These are phyloP conservation scores for Hypoxylon sp. DNA, from an alignment of 2,329 filamentous ascomycete genomes.

Conservation along the genomic window DNA sequence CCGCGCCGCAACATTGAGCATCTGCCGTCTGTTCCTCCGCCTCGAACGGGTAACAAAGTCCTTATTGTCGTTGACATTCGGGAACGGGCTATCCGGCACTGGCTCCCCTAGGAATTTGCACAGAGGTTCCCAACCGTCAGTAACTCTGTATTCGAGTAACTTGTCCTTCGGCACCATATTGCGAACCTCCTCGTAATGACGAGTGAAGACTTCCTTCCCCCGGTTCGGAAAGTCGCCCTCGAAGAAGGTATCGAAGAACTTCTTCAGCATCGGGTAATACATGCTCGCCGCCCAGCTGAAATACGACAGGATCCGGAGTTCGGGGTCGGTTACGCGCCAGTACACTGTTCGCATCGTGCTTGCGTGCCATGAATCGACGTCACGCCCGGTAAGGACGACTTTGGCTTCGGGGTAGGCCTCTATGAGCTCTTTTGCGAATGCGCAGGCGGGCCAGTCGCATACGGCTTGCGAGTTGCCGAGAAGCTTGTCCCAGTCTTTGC, in stretches of 20 bases:
- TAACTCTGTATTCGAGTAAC: slow-evolving; percentile 54
- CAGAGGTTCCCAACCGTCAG: slow-evolving; percentile 57
- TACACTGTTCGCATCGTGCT: slow-evolving; percentile 77
- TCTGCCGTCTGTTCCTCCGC: slow-evolving; percentile 62
- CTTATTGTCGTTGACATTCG: slow-evolving; percentile 64
- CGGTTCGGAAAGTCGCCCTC: slow-evolving; percentile 75
- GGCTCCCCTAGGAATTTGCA: slow-evolving; percentile 56
- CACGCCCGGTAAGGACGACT: slow-evolving; percentile 76
- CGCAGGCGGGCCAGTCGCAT: slow-evolving; percentile 77
- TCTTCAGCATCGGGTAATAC: slow-evolving; percentile 78
- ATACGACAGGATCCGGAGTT: slow-evolving; percentile 69
- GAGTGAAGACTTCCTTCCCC: slow-evolving; percentile 73
- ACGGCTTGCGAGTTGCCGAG: slow-evolving; percentile 77
- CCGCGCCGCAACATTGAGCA: slow-evolving; percentile 60
- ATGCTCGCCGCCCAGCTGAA: slow-evolving; percentile 76
- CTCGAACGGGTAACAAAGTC: slow-evolving; percentile 64
- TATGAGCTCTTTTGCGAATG: slow-evolving; percentile 78
- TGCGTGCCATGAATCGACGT: slow-evolving; percentile 74
- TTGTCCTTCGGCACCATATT: slow-evolving; percentile 52
- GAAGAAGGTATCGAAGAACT: slow-evolving; percentile 79
- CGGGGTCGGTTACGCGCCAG: slow-evolving; percentile 76
- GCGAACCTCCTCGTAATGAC: slow-evolving; percentile 53
- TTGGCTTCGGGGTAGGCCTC: slow-evolving; percentile 81
- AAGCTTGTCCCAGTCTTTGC: slow-evolving; percentile 78
- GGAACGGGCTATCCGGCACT: slow-evolving; percentile 57